A percentile compares a stretch with the other conserved stretches of the same genome.
phyloP scores from a whole-genome alignment of 1,284 basidiomycete genomes.

The Apiotrichum veenhuisii region DNA sequence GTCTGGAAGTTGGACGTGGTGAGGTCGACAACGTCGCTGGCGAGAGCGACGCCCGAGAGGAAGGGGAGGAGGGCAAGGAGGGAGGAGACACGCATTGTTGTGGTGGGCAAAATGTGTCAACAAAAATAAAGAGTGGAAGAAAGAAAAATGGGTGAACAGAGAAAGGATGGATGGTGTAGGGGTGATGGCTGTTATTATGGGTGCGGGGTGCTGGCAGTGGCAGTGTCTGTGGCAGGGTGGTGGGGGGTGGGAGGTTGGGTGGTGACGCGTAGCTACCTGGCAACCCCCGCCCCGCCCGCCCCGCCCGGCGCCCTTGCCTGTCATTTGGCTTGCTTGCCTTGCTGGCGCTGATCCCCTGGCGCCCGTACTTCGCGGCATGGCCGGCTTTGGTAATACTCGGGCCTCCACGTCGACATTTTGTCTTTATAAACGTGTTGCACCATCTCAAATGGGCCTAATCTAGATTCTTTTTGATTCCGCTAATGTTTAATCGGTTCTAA shows the following conservation, averaged over 20 bases:
- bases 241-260: too few relatives aligned
- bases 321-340: not conserved
- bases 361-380: not conserved
- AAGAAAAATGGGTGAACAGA: not conserved
- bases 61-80: slow-evolving; percentile 28
- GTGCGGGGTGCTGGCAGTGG: too few relatives aligned
- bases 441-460: not conserved
- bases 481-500: too few relatives aligned
- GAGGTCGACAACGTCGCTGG: slow-evolving; percentile 71
- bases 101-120: not conserved
- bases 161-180: not conserved
- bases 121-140: not conserved
- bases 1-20: slow-evolving; percentile 68
- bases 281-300: too few relatives aligned
- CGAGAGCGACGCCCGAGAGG: slow-evolving; percentile 30
- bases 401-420: slow-evolving; percentile 6
- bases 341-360: too few relatives aligned
- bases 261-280: too few relatives aligned
- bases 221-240: not conserved
- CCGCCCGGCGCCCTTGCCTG: too few relatives aligned
- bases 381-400: not conserved
- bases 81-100: slow-evolving; percentile 16
- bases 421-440: not conserved
- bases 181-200: not conserved
- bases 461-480: too few relatives aligned